phyloP scores from a whole-genome alignment of 2,329 filamentous ascomycete species.

The Sclerotinia minor region DNA sequence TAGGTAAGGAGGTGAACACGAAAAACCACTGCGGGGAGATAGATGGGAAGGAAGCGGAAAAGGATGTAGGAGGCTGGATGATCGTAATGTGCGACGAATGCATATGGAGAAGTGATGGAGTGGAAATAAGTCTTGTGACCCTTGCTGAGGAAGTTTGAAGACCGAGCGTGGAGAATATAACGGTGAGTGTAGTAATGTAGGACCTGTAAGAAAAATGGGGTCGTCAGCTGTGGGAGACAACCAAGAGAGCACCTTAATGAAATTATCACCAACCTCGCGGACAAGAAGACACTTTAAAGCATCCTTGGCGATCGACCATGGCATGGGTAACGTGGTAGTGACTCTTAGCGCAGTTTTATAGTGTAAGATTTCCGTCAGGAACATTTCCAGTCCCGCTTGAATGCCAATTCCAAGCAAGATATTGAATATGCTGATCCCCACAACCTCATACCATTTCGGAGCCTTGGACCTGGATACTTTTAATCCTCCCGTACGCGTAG shows the following conservation, averaged over 20 bases:
- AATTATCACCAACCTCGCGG: slow-evolving; percentile 52
- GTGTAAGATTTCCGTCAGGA: slow-evolving; percentile 54
- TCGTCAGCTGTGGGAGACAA: background rate
- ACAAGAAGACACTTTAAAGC: slow-evolving; percentile 53
- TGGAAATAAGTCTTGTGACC: slow-evolving; percentile 53
- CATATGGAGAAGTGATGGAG: slow-evolving; percentile 56
- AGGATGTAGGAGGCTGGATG: slow-evolving; percentile 66
- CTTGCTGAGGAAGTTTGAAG: slow-evolving; percentile 43
- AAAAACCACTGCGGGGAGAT: slow-evolving; percentile 63
- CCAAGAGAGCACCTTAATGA: background rate
- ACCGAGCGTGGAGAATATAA: slow-evolving; percentile 61
- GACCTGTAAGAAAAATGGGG: slow-evolving; percentile 45
- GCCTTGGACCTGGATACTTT: slow-evolving; percentile 44
- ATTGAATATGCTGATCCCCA: slow-evolving; percentile 56
- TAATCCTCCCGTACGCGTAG: slow-evolving; percentile 46
- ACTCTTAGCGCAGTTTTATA: slow-evolving; percentile 58
- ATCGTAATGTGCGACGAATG: slow-evolving; percentile 65
- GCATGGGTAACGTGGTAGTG: slow-evolving; percentile 60
- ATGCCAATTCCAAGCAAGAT: slow-evolving; percentile 52
- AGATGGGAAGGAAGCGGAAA: slow-evolving; percentile 63
- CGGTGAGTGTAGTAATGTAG: slow-evolving; percentile 76
- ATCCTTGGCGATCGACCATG: slow-evolving; percentile 60
- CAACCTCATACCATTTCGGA: slow-evolving; percentile 49
- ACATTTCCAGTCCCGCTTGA: slow-evolving; percentile 57
- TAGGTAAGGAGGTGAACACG: slow-evolving; percentile 73